Conservation (phyloP, 2,329 filamentous ascomycete genomes). For the Sclerotinia sclerotiorum region DNA sequence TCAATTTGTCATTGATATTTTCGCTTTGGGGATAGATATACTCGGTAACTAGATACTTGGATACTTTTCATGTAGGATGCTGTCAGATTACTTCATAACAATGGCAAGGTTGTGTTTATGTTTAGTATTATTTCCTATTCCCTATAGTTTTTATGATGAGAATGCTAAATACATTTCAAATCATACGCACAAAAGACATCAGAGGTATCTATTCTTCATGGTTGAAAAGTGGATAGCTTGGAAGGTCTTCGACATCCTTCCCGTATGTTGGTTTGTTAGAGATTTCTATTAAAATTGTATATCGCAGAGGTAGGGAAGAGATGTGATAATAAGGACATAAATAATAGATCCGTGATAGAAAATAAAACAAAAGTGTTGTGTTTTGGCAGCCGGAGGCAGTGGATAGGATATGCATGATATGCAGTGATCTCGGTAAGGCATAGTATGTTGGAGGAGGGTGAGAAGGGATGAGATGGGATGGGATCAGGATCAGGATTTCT, state of each 20-base stretch:
- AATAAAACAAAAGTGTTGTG: neutral
- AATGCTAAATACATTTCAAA: neutral
- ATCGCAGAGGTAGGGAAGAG: neutral
- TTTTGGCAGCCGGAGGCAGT: neutral
- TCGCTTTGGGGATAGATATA: neutral
- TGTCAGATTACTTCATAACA: neutral
- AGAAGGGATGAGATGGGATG: too few relatives aligned
- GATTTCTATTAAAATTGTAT: neutral
- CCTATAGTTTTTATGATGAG: neutral
- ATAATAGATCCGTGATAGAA: neutral
- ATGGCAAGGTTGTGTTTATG: too few relatives aligned
- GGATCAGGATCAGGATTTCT: too few relatives aligned
- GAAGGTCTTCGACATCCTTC: neutral
- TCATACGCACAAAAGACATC: neutral
- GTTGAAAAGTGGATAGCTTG: neutral
- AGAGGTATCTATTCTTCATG: neutral
- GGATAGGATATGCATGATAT: neutral
- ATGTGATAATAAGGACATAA: too few relatives aligned
- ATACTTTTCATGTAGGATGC: neutral
- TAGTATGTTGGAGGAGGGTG: neutral
- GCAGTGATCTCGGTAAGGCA: neutral
- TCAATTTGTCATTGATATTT: neutral
- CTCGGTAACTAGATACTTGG: neutral
- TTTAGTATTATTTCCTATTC: neutral
- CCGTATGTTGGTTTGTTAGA: too few relatives aligned